Conservation (phyloP, 805 yeast genomes). For the Wickerhamomyces strasburgensis region DNA sequence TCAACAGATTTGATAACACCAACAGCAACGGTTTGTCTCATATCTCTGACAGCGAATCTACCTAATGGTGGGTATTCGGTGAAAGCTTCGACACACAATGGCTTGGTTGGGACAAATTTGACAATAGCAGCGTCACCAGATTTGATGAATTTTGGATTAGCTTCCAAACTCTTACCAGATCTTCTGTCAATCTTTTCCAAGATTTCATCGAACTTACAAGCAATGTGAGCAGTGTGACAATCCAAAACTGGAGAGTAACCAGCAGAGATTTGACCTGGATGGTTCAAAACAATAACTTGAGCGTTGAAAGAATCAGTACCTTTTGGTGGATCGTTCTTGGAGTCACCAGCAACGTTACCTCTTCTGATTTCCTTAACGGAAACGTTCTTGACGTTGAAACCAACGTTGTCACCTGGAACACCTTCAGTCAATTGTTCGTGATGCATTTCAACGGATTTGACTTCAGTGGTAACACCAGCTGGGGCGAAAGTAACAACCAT, state of each 20-base stretch:
- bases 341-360: conserved; percentile 93
- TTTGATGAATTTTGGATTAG: conserved; percentile 87
- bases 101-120: conserved; percentile 82
- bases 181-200: conserved; percentile 89
- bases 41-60: conserved; percentile 98
- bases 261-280: conserved; percentile 90
- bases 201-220: conserved; percentile 80
- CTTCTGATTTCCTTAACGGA: conserved; percentile 90
- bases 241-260: conserved; percentile 92
- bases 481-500: conserved; percentile 89
- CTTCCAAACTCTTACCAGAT: conserved; percentile 91
- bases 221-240: conserved; percentile 93
- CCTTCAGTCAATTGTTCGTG: conserved; percentile 84
- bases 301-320: conserved; percentile 81
- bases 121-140: conserved; percentile 97
- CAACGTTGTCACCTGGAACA: conserved; percentile 86
- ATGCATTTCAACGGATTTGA: conserved; percentile 91
- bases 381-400: conserved; percentile 92
- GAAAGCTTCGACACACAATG: conserved; percentile 94
- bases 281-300: conserved; percentile 88
- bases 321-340: conserved; percentile 89
- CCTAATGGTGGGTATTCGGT: conserved; percentile 94
- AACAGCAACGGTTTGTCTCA: conserved; percentile 99
- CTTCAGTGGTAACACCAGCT: conserved; percentile 90
- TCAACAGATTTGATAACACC: conserved; percentile 97